Evolutionary conservation across 192 early-diverging fungal genomes (phyloP).

Genomic region (Pilobolus umbonatus): DNA sequence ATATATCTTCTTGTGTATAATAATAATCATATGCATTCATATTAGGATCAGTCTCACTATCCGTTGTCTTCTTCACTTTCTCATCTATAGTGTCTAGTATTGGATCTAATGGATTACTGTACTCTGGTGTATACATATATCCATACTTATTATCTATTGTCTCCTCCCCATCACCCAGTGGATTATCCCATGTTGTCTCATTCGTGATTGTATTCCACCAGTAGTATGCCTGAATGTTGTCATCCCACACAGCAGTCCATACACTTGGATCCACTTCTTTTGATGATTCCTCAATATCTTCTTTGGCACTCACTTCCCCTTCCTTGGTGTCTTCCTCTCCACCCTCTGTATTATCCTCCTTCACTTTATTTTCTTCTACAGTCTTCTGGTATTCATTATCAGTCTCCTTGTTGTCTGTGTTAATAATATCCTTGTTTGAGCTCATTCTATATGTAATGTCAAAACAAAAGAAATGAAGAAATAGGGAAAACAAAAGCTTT

Average conservation of each 20-base stretch:
- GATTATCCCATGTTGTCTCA: conserved; percentile 44
- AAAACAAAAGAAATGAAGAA: too few species aligned
- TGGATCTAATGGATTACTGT: conserved; percentile 27
- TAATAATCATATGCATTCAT: background rate
- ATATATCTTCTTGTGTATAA: background rate
- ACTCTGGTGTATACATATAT: background rate
- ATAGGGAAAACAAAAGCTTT: too few species aligned
- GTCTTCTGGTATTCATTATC: too few species aligned
- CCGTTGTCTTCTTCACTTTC: conserved; percentile 30
- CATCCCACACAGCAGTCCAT: conserved; percentile 43
- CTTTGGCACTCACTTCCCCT: background rate
- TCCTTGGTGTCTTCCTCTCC: too few species aligned
- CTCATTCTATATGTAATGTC: too few species aligned
- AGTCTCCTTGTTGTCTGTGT: too few species aligned
- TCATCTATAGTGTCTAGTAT: conserved; percentile 39
- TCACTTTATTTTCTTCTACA: too few species aligned
- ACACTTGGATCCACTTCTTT: background rate
- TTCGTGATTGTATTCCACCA: conserved; percentile 49
- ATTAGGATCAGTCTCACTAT: background rate
- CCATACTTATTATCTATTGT: background rate
- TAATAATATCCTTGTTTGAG: too few species aligned
- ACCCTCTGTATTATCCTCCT: too few species aligned
- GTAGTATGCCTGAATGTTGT: conserved; percentile 37
- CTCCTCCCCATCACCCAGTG: background rate
- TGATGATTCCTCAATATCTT: background rate